phyloP scores from a whole-genome alignment of 768 basidiomycete species.

The Russula earlei region DNA sequence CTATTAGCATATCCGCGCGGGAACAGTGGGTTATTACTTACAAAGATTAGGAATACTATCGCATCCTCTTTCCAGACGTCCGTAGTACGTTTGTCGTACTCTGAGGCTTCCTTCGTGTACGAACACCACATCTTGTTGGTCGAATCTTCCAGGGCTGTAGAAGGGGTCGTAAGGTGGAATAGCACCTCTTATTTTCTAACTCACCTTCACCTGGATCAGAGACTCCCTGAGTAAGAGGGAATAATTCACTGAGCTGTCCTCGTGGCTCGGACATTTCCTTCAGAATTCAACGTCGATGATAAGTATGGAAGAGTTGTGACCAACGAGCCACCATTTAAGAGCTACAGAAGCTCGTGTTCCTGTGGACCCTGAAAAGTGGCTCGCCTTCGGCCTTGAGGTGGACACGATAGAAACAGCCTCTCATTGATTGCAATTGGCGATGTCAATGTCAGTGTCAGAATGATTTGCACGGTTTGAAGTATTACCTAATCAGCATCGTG shows the following conservation, averaged over 20 bases:
- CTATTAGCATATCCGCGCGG: not conserved
- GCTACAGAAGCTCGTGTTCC: too few relatives aligned
- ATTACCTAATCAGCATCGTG: too few relatives aligned
- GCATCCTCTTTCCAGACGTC: conserved; percentile 16
- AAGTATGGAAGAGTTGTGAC: not conserved
- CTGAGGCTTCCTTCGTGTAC: conserved; percentile 6
- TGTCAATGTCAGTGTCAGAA: too few relatives aligned
- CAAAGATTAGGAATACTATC: conserved; percentile 14
- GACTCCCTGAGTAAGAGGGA: not conserved
- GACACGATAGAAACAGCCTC: too few relatives aligned
- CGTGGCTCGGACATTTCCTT: not conserved
- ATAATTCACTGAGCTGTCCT: not conserved
- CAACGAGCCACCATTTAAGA: not conserved
- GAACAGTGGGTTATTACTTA: not conserved
- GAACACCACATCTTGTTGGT: conserved; percentile 13
- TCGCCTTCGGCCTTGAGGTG: too few relatives aligned
- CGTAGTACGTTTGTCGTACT: conserved; percentile 5
- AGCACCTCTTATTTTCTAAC: not conserved
- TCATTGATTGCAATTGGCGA: too few relatives aligned
- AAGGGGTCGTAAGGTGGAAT: not conserved
- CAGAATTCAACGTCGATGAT: not conserved
- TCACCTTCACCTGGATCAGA: not conserved
- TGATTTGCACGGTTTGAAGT: too few relatives aligned
- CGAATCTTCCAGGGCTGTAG: not conserved
- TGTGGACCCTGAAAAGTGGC: too few relatives aligned